Evolutionary conservation across 176 grass and related monocot species (phyloP), one percentile per base, ranked within the genome.

Genomic region (Eleusine indica): DNA sequence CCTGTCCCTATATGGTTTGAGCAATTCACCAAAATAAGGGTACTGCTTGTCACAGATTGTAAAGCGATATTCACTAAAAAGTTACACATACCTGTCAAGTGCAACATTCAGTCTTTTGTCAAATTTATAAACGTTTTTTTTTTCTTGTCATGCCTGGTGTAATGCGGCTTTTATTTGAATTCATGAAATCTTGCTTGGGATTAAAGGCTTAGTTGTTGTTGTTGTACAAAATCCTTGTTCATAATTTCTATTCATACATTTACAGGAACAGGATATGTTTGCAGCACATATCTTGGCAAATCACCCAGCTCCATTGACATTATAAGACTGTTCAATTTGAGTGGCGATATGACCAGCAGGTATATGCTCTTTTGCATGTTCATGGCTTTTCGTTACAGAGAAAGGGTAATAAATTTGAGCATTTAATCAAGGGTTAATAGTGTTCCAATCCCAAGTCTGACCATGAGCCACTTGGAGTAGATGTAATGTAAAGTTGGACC

Each of bases 241-340:
- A 66, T 43, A 75, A 32, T 74, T 17, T 70, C 47, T 72, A 32
- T 43, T 68, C 76, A 90, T 63, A 75, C 75, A 94, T 90, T 95
- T 63, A 82, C 86, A 99, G 96, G 96, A 82, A 99, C 91, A 69
- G 93, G 96, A 47, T 92, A 96, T 89, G 82, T 94, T 80, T 99
- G 96, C 75, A 94, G 85, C 81, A 92, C 93, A 75, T 96, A 94
- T 79, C 83, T 96, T 94, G 87, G 91, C 69, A 58, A 77, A 85
- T 70, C 32, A 9, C 81, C 93, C 42, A 87, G 80, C 85, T 82
- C 88, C 74, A 94, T 93, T 46, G 96, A 96, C 70, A 94, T 96
- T 70, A 80, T 90, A 67, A 88, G 91, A 88, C 96, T 99, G 91
- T 99, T 89, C 86, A 99, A 99, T 86, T 92, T 99, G 73, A 86